Evolutionary conservation across 164 flowering plant genomes (phyloP), one percentile per base, ranked within the genome.

Genomic region (Pachysandra terminalis): DNA sequence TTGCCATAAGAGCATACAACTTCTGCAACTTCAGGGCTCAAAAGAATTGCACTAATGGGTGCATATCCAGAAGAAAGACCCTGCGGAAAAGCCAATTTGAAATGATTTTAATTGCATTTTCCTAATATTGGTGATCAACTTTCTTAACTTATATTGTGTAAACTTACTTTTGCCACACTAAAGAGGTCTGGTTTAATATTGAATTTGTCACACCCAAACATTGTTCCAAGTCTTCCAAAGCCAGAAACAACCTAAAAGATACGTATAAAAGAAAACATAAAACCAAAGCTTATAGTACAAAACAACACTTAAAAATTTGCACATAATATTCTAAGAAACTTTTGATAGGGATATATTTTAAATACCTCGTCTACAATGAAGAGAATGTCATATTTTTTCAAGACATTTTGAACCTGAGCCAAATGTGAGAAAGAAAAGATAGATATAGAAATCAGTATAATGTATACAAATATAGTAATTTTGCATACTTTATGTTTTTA

Each of bases 211-310:
- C n/a, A n/a, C n/a, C n/a, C n/a, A n/a, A n/a, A n/a, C n/a, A n/a
- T n/a, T n/a, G n/a, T n/a, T n/a, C n/a, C n/a, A n/a, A n/a, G n/a
- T n/a, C n/a, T 86, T 78, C 99, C 99, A 78, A 95, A 95, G 26
- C 89, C 99, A 80, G 97, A 90, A 25, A 95, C 89, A 1, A 91
- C 96, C 96, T 90, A n/a, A n/a, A n/a, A n/a, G n/a, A n/a, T n/a
- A n/a, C n/a, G n/a, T n/a, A n/a, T n/a, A n/a, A n/a, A n/a, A n/a
- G n/a, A n/a, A n/a, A 61, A 10, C 68, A 17, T 37, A 64, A 56
- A 26, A 5, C 55, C 19, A 45, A 13, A 13, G 23, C 55, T 19
- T 25, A 67, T 55, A n/a, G n/a, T n/a, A n/a, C n/a, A n/a, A n/a
- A n/a, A n/a, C n/a, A n/a, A n/a, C n/a, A n/a, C n/a, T n/a, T n/a